These are phyloP conservation scores for Tetrahymena malaccensis DNA, from an alignment of 73 alveolate species.

Conservation along the genomic window DNA sequence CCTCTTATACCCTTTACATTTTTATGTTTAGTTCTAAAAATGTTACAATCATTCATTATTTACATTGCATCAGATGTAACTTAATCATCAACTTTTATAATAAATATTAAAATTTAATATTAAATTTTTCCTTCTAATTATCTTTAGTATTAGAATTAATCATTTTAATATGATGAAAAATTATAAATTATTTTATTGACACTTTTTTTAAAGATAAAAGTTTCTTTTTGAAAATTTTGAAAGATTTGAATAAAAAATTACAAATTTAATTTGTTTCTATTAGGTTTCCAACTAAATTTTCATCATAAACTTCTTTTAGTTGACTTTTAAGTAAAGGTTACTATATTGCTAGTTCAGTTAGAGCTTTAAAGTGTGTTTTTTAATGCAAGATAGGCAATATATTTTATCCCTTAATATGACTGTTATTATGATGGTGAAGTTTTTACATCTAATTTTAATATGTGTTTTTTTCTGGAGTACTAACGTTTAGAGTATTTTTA, in stretches of 20 bases:
- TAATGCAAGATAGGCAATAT: neutral
- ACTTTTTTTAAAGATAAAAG: neutral
- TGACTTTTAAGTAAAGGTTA: neutral
- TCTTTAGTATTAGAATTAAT: no score
- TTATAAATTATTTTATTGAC: no score
- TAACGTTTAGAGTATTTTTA: neutral
- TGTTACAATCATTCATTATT: neutral
- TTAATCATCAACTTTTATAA: neutral
- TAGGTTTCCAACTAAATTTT: neutral
- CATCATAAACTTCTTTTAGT: neutral
- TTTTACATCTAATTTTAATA: neutral
- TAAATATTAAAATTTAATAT: no score
- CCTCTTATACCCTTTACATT: neutral
- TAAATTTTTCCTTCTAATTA: no score
- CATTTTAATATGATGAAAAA: no score
- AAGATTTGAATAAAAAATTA: neutral
- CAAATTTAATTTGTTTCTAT: neutral
- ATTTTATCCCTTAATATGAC: neutral
- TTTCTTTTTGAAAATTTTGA: neutral
- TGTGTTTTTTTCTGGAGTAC: neutral
- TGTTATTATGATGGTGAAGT: neutral
- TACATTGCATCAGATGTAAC: neutral
- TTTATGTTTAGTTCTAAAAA: neutral
- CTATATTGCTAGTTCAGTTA: neutral
- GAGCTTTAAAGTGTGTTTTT: neutral